Evolutionary conservation across 768 basidiomycete species (phyloP), one percentile per base, ranked within the genome.

Genomic region (Suillus alpinus): DNA sequence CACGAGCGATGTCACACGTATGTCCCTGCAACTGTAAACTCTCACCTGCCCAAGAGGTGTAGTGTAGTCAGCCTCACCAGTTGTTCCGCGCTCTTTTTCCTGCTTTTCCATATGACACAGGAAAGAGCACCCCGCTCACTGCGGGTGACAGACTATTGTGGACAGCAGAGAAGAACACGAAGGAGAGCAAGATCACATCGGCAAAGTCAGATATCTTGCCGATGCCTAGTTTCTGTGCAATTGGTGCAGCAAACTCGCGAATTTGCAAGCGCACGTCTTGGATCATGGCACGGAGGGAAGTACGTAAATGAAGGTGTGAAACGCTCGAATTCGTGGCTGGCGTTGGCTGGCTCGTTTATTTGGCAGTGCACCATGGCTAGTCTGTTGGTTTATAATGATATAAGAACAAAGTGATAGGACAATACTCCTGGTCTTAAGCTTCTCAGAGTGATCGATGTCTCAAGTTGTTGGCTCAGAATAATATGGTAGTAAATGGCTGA

Each of bases 1-100:
- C 1, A 85, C 76, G 65, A 92, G 85, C 0, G 93, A 92, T 29
- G 88, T 85, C 37, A 87, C 76, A 62, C 86, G 91, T 59, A 86
- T 83, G 51, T 83, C 80, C 89, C 89, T 91, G 65, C 10, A 29
- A 26, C 47, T 18, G 32, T 51, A 10, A 39, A n/a, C 1, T 14
- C 16, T 40, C 66, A n/a, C 61, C 50, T 41, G 20, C n/a, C 31
- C 2, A 29, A 40, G 12, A 29, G 32, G n/a, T 51, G 26, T 55
- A 59, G 4, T 5, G 43, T 16, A 49, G 23, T n/a, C 23, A 20
- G 34, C 47, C 80, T 36, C 57, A 88, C 88, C 89, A 91, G 62
- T 83, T 87, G 66, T 85, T 87, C 63, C 78, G 77, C 2, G 79
- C 81, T 52, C 77, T 74, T 63, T 70, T 75, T 39, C 75, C 71